Base-by-base conservation (phyloP, 2,329 filamentous ascomycete genomes). In the Ilyonectria destructans region DNA sequence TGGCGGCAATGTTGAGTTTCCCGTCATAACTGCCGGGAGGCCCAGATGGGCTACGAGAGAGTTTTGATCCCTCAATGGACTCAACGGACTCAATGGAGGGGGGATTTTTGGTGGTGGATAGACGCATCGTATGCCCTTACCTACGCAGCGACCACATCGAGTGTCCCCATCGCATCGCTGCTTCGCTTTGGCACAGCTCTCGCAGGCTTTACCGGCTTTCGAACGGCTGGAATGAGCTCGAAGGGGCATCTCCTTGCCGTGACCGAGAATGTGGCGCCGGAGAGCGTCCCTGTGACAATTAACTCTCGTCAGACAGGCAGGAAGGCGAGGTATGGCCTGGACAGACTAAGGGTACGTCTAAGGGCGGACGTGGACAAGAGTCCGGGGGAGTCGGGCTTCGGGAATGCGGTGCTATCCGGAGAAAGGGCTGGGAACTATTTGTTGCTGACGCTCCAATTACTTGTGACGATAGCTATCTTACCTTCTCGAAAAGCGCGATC, bases 121-220 rank as follows among this genome's bases (percentile, higher is more conserved):
- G 21, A 49, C 21, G 12, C 46, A 49, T 49, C 21, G 21, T 7
- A 29, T 26, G 21, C 21, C 46, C 13, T 49, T 49, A 5, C 17
- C 21, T 8, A 29, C 46, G 23, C 46, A 49, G 4, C 46, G 46
- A 17, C 23, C 21, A 15, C 46, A 49, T 26, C 21, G 46, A 15
- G 15, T 26, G 21, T 49, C 46, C 46, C 46, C 46, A 29, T 49
- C 46, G 46, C 46, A 49, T 49, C 46, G 46, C 21, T 49, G 46
- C 46, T 49, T 49, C 46, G 46, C 4, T 13, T 29, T 29, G 21
- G 46, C 46, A 29, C 46, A 49, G 23, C 12, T 15, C 6, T 29
- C 21, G 19, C 21, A 49, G 17, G 46, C 46, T 29, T 26, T 49
- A 15, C 46, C 46, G 15, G 46, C 46, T 17, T 49, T 49, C 6